Evolutionary conservation across 495 filamentous ascomycete species (phyloP), one percentile per base, ranked within the genome.

Genomic region (Talaromyces proteolyticus): DNA sequence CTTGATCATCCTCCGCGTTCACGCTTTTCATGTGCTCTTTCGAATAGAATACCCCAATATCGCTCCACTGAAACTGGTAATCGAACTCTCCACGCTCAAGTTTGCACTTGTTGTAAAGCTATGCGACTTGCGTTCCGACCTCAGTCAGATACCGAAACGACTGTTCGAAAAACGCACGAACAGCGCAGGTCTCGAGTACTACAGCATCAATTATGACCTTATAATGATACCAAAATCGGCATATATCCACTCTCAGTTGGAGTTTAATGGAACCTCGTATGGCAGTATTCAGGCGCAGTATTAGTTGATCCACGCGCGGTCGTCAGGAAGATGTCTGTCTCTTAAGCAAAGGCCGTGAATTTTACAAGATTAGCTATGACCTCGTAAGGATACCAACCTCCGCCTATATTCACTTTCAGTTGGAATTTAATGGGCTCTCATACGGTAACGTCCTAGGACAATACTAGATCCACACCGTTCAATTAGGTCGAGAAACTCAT

Each of bases 201-300:
- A 51, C 38, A 20, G 47, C 0, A 42, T 69, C 14, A 0, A 10
- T 1, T 64, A 18, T 19, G 18, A 56, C 0, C 22, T 67, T 14
- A 51, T 56, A 16, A 39, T 69, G 18, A 66, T 54, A 1, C 59
- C 64, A 0, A 49, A 26, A 2, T 67, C 62, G 0, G 59, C 62
- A 0, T 61, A 59, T 0, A 23, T 67, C 36, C 6, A 61, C 3
- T 64, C 67, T 19, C 52, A 66, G 2, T 39, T 63, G 4, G 44
- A 64, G 17, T 63, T 69, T 20, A 63, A 69, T 18, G 54, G 54
- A 0, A 50, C 57, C 1, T 52, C 56, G 1, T 69, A 66, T 22
- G 60, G 62, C 1, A 51, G 16, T 0, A 46, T 60, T 0, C 44
- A 43, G 36, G 51, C 52, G 4, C 24, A 46, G 12, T 63, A 61